These are phyloP conservation scores for Begonia loranthoides DNA, from an alignment of 306 rosid genomes.

Conservation along the genomic window DNA sequence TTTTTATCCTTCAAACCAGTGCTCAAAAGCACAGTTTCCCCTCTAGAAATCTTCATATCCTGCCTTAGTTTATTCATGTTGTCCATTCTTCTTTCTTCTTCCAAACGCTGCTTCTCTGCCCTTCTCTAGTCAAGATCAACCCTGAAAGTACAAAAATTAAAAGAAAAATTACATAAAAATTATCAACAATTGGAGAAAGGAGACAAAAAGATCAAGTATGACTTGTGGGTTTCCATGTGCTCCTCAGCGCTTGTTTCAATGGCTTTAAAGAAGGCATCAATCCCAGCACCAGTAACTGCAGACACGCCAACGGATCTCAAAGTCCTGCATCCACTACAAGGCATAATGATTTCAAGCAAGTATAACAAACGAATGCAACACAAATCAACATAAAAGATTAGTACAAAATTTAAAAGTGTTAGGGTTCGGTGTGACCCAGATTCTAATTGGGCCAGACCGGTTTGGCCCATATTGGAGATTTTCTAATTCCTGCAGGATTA, in stretches of 20 bases:
- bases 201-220: neutral
- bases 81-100: slow-evolving; percentile 61
- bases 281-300: slow-evolving; percentile 68
- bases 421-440: too few relatives aligned
- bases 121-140: slow-evolving; percentile 73
- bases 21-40: slow-evolving; percentile 62
- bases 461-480: too few relatives aligned
- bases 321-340: slow-evolving; percentile 83
- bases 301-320: slow-evolving; percentile 75
- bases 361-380: too few relatives aligned
- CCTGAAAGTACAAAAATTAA: slow-evolving; percentile 25
- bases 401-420: too few relatives aligned
- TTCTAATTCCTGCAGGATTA: too few relatives aligned
- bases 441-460: too few relatives aligned
- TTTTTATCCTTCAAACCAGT: slow-evolving; percentile 53
- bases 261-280: slow-evolving; percentile 58
- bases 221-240: slow-evolving; percentile 67
- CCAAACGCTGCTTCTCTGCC: slow-evolving; percentile 59
- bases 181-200: neutral
- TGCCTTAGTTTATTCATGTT: slow-evolving; percentile 59
- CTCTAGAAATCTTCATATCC: slow-evolving; percentile 57
- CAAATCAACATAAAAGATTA: too few relatives aligned
- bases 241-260: slow-evolving; percentile 61
- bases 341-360: slow-evolving; percentile 9
- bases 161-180: slow-evolving; percentile 4